phyloP scores from a whole-genome alignment of 306 rosid genomes.

The Adenanthera pavonina region DNA sequence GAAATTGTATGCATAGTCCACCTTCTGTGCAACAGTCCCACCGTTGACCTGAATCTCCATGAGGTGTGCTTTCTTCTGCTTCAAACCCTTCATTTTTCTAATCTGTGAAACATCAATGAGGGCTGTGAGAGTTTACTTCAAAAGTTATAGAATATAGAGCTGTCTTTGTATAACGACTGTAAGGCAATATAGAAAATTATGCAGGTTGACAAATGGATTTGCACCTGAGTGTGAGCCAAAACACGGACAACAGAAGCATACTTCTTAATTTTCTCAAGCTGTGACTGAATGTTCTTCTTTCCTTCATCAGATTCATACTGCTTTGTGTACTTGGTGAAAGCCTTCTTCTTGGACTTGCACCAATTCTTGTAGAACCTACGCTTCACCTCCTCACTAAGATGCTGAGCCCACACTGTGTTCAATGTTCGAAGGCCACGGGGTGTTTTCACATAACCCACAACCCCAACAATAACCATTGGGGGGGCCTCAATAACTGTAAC shows the following conservation, averaged over 20 bases:
- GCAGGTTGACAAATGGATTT: background rate
- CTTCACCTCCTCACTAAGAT: constrained; percentile 77
- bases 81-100: constrained; percentile 82
- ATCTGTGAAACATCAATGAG: constrained; percentile 44
- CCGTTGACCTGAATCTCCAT: constrained; percentile 90
- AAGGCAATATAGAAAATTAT: background rate
- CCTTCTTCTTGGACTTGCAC: constrained; percentile 95
- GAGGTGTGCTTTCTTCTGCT: constrained; percentile 88
- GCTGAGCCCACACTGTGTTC: constrained; percentile 90
- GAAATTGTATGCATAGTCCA: constrained; percentile 69
- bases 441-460: constrained; percentile 82
- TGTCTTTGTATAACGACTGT: too few relatives aligned
- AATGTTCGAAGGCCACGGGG: constrained; percentile 80
- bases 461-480: constrained; percentile 83
- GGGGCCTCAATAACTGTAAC: constrained; percentile 84
- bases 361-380: constrained; percentile 87
- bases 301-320: constrained; percentile 75
- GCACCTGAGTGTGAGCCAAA: constrained; percentile 89
- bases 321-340: constrained; percentile 75
- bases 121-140: background rate
- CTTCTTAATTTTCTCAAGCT: constrained; percentile 77
- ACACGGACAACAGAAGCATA: constrained; percentile 76
- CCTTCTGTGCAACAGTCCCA: constrained; percentile 74
- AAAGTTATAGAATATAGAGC: background rate
- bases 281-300: constrained; percentile 63